A percentile compares a stretch with the other conserved stretches of the same genome.
phyloP scores from a whole-genome alignment of 139 green algal species.

The Bryopsis sp. region DNA sequence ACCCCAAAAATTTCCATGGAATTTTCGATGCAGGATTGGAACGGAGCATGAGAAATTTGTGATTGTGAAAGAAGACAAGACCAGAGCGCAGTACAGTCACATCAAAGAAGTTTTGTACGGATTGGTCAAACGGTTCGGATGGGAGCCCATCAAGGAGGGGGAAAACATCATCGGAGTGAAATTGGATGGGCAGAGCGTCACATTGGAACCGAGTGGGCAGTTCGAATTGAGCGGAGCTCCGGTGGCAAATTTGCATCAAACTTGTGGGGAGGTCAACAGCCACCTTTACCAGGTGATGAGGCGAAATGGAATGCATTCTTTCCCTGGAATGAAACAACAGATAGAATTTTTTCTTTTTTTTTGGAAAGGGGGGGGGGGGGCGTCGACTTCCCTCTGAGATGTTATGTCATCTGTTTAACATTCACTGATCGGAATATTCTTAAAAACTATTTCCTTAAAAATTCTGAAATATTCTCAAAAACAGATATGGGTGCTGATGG shows the following conservation, averaged over 20 bases:
- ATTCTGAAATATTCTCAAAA: too few relatives aligned
- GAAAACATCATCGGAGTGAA: constrained; percentile 80
- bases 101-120: constrained; percentile 68
- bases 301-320: neutral
- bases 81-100: constrained; percentile 61
- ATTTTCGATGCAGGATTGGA: constrained; percentile 68
- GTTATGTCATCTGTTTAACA: neutral
- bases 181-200: constrained; percentile 80
- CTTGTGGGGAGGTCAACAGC: constrained; percentile 88
- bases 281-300: constrained; percentile 92
- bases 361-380: too few relatives aligned
- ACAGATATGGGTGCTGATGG: too few relatives aligned
- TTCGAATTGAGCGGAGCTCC: constrained; percentile 94
- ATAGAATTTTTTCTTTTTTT: too few relatives aligned
- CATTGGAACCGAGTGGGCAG: constrained; percentile 94
- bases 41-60: constrained; percentile 99
- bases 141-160: constrained; percentile 81
- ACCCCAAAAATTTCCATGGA: neutral
- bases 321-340: constrained; percentile 1
- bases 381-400: too few relatives aligned
- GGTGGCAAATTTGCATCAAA: constrained; percentile 83
- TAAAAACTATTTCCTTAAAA: too few relatives aligned
- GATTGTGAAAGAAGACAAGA: constrained; percentile 57
- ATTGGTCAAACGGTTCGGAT: constrained; percentile 70
- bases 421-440: too few relatives aligned